phyloP scores from a whole-genome alignment of 352 stramenopile genomes.

The Phytopythium oedochilum region DNA sequence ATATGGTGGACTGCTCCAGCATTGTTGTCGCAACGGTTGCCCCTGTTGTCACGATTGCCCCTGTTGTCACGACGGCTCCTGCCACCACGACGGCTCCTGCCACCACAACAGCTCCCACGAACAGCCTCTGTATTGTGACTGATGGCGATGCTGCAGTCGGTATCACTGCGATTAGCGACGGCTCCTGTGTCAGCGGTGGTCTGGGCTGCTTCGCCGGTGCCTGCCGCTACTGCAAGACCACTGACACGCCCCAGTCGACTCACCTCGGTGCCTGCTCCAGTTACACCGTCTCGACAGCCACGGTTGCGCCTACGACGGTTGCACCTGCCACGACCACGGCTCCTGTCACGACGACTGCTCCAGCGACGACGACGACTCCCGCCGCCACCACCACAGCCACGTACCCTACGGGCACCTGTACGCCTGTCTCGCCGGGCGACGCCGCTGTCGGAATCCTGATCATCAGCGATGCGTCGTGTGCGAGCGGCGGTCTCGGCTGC shows the following conservation, averaged over 20 bases:
- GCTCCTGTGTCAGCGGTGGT: conserved; percentile 20
- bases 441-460: conserved; percentile 22
- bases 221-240: conserved; percentile 23
- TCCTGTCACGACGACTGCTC: conserved; percentile 3
- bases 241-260: conserved; percentile 25
- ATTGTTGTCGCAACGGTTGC: conserved; percentile 6
- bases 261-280: conserved; percentile 22
- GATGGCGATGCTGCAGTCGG: conserved; percentile 26
- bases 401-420: neutral
- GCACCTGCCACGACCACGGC: neutral
- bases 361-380: conserved; percentile 9
- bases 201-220: conserved; percentile 25
- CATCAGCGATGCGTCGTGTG: conserved; percentile 17
- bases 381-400: no score
- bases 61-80: neutral
- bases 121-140: conserved; percentile 11
- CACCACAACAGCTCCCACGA: neutral
- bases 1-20: conserved; percentile 18
- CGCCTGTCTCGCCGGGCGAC: conserved; percentile 6
- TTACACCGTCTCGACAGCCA: conserved; percentile 1
- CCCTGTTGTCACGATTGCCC: neutral
- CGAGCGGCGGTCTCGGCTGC: conserved; percentile 22
- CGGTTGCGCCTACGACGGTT: conserved; percentile 1
- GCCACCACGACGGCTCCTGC: conserved; percentile 2
- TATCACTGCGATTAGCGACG: conserved; percentile 23